phyloP scores from a whole-genome alignment of 2,329 filamentous ascomycete species.

The Fusarium tjaetaba region DNA sequence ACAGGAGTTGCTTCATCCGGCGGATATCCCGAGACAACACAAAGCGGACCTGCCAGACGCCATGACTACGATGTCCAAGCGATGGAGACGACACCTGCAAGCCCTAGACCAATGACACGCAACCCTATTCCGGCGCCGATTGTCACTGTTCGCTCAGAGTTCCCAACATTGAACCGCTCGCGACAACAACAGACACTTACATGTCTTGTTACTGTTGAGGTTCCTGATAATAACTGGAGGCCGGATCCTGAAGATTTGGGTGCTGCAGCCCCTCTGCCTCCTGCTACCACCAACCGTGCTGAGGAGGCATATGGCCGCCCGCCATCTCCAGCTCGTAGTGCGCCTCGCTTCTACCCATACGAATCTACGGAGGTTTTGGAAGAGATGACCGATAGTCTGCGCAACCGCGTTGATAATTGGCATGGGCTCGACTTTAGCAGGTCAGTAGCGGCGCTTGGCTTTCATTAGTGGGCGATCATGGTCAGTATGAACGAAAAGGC shows the following conservation, averaged over 20 bases:
- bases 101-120: constrained; percentile 75
- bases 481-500: background rate
- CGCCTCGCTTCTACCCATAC: constrained; percentile 73
- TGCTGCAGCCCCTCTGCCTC: constrained; percentile 56
- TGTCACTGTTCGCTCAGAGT: constrained; percentile 96
- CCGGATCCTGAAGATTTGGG: constrained; percentile 84
- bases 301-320: constrained; percentile 66
- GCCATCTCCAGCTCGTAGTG: constrained; percentile 68
- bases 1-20: constrained; percentile 79
- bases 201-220: constrained; percentile 92
- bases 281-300: constrained; percentile 54
- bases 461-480: background rate
- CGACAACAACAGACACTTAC: constrained; percentile 95
- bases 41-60: constrained; percentile 74
- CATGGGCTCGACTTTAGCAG: constrained; percentile 92
- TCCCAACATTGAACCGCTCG: constrained; percentile 90
- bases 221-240: constrained; percentile 90
- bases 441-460: constrained; percentile 52
- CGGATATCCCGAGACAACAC: constrained; percentile 81
- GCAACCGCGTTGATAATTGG: constrained; percentile 95
- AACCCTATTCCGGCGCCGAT: constrained; percentile 91
- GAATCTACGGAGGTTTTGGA: constrained; percentile 82
- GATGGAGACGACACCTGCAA: constrained; percentile 87
- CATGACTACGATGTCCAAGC: constrained; percentile 97
- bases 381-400: constrained; percentile 85